phyloP scores from a whole-genome alignment of 2,329 filamentous ascomycete species.

The Penicillium frequentans region DNA sequence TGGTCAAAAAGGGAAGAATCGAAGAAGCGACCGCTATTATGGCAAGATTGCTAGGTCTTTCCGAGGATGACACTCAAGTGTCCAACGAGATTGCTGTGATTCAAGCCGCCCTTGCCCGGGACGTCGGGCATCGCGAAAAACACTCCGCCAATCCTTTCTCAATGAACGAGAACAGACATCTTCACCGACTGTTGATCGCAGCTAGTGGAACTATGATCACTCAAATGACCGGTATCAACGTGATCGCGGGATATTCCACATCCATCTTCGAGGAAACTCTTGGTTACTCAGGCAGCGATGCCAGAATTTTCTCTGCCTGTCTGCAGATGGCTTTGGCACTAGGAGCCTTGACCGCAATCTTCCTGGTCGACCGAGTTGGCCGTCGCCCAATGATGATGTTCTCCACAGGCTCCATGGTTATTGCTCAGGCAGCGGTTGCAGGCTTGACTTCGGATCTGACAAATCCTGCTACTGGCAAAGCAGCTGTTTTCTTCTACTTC shows the following conservation, averaged over 20 bases:
- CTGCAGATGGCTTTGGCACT: constrained; percentile 7
- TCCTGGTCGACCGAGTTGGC: constrained; percentile 8
- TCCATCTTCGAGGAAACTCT: constrained; percentile 9
- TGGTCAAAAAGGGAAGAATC: constrained; percentile 13
- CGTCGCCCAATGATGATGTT: constrained; percentile 9
- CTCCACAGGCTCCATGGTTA: constrained; percentile 1
- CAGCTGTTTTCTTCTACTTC: constrained; percentile 12
- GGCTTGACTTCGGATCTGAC: constrained; percentile 6
- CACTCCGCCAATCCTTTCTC: constrained; percentile 6
- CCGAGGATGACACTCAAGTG: background rate
- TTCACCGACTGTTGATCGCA: constrained; percentile 8
- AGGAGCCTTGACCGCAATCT: constrained; percentile 5
- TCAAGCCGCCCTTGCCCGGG: constrained; percentile 2
- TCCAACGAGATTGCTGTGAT: constrained; percentile 6
- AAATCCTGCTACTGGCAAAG: constrained; percentile 2
- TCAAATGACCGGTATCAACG: constrained; percentile 9
- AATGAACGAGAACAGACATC: constrained; percentile 8
- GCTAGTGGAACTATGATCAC: constrained; percentile 9
- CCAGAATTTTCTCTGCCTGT: constrained; percentile 8
- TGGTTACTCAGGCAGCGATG: constrained; percentile 1
- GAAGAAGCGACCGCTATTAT: constrained; percentile 5
- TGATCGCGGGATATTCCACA: constrained; percentile 9
- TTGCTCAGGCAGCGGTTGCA: constrained; percentile 4
- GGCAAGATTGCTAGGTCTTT: constrained; percentile 2
- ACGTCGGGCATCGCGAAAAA: background rate